These are phyloP conservation scores for Trichoderma virens DNA, from an alignment of 495 filamentous ascomycete species.

Conservation along the genomic window DNA sequence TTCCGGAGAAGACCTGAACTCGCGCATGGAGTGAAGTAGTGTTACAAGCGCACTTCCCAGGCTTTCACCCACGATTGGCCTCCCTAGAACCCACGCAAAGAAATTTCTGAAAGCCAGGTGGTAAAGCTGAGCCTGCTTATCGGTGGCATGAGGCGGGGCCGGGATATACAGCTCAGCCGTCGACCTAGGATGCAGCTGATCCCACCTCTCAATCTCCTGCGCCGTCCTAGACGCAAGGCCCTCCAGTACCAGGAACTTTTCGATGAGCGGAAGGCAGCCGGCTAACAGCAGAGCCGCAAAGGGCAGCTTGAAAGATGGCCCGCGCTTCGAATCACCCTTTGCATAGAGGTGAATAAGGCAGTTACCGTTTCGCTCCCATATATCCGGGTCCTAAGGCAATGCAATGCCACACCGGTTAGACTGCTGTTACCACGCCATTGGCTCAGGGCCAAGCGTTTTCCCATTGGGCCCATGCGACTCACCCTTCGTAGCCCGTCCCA, in stretches of 20 bases:
- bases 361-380: conserved; percentile 55
- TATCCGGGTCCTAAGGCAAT: conserved; percentile 45
- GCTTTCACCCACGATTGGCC: conserved; percentile 51
- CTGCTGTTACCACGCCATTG: not conserved
- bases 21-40: conserved; percentile 50
- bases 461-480: conserved; percentile 8
- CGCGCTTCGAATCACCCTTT: conserved; percentile 49
- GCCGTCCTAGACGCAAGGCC: conserved; percentile 13
- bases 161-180: conserved; percentile 56
- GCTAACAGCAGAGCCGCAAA: conserved; percentile 41
- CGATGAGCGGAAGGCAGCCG: conserved; percentile 45
- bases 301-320: conserved; percentile 52
- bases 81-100: conserved; percentile 55
- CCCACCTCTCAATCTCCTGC: conserved; percentile 11
- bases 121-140: conserved; percentile 45
- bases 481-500: conserved; percentile 12
- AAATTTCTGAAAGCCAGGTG: conserved; percentile 62
- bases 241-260: conserved; percentile 35
- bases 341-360: conserved; percentile 56
- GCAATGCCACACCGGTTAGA: not conserved
- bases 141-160: conserved; percentile 39
- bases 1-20: conserved; percentile 35
- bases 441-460: not conserved
- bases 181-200: conserved; percentile 16
- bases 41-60: conserved; percentile 50